These are phyloP conservation scores for Podila epicladia DNA, from an alignment of 192 early-diverging fungal genomes.

Conservation along the genomic window DNA sequence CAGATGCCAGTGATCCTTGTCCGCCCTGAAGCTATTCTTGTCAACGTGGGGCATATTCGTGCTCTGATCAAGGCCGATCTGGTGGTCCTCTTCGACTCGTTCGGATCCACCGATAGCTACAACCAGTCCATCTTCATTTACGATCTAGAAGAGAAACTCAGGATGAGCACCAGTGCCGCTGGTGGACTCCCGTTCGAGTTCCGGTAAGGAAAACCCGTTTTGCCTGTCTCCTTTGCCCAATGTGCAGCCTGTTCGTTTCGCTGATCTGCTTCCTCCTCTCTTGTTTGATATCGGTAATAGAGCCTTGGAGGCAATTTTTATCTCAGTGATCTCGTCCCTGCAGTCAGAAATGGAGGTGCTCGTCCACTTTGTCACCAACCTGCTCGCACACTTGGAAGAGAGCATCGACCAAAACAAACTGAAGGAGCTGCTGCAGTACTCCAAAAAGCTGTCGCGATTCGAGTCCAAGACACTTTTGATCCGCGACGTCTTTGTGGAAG, in stretches of 20 bases:
- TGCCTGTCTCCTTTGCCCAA: not conserved
- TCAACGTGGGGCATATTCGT: constrained; percentile 84
- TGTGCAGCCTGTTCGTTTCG: too few species aligned
- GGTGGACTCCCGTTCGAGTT: constrained; percentile 64
- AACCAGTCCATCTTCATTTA: constrained; percentile 81
- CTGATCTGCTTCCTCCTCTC: not conserved
- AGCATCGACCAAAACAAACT: constrained; percentile 78
- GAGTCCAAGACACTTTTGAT: constrained; percentile 79
- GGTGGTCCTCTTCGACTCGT: constrained; percentile 80
- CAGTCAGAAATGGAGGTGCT: constrained; percentile 78
- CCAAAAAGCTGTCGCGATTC: constrained; percentile 83
- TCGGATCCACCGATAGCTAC: constrained; percentile 72
- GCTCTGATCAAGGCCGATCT: constrained; percentile 84
- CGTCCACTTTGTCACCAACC: constrained; percentile 68
- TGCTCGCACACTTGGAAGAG: constrained; percentile 77
- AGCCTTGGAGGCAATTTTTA: constrained; percentile 84
- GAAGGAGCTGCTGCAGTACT: constrained; percentile 79
- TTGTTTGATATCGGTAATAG: constrained; percentile 42
- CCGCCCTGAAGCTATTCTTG: constrained; percentile 80
- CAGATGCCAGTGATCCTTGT: constrained; percentile 86
- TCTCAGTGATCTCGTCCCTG: constrained; percentile 72
- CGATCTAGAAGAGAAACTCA: constrained; percentile 81
- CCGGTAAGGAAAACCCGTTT: constrained; percentile 46
- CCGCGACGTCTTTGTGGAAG: constrained; percentile 80
- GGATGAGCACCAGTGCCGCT: constrained; percentile 54